Evolutionary conservation across 257 asterid species (phyloP).

Genomic region (Penstemon newberryi): DNA sequence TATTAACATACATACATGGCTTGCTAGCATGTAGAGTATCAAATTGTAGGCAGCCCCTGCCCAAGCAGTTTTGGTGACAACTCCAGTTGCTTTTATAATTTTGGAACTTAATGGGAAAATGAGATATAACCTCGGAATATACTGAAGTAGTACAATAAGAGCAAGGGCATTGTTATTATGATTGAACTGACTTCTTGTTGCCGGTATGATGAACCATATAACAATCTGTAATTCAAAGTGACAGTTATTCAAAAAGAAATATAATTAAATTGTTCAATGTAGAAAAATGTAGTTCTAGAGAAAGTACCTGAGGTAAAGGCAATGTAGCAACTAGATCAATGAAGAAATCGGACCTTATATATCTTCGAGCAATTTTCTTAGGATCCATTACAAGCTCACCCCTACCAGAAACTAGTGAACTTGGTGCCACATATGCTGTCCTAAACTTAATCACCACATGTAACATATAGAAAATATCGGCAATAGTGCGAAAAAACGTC

Average conservation of each 20-base stretch:
- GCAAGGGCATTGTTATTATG: slow-evolving; percentile 93
- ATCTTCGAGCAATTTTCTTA: slow-evolving; percentile 70
- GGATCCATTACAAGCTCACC: slow-evolving; percentile 99
- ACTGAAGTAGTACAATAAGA: slow-evolving; percentile 82
- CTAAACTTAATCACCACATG: slow-evolving; percentile 84
- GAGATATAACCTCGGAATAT: slow-evolving; percentile 89
- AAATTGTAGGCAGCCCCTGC: slow-evolving; percentile 99
- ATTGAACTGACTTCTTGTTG: slow-evolving; percentile 58
- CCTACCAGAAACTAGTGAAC: slow-evolving; percentile 91
- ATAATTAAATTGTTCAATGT: not conserved
- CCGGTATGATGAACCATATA: slow-evolving; percentile 93
- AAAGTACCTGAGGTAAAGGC: slow-evolving; percentile 93
- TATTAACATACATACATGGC: slow-evolving; percentile 72
- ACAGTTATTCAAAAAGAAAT: too few species aligned
- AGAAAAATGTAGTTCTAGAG: slow-evolving; percentile 4
- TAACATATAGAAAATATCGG: slow-evolving; percentile 80
- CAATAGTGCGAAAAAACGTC: slow-evolving; percentile 80
- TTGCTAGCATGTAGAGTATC: slow-evolving; percentile 89
- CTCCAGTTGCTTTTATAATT: slow-evolving; percentile 93
- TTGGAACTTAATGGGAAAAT: slow-evolving; percentile 94
- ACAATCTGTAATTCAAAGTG: slow-evolving; percentile 54
- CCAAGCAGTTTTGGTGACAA: slow-evolving; percentile 99
- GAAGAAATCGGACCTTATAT: slow-evolving; percentile 73
- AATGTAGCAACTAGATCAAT: slow-evolving; percentile 83
- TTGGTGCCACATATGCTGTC: slow-evolving; percentile 91